Conservation (phyloP, 768 basidiomycete species). For the Calocera viscosa region DNA sequence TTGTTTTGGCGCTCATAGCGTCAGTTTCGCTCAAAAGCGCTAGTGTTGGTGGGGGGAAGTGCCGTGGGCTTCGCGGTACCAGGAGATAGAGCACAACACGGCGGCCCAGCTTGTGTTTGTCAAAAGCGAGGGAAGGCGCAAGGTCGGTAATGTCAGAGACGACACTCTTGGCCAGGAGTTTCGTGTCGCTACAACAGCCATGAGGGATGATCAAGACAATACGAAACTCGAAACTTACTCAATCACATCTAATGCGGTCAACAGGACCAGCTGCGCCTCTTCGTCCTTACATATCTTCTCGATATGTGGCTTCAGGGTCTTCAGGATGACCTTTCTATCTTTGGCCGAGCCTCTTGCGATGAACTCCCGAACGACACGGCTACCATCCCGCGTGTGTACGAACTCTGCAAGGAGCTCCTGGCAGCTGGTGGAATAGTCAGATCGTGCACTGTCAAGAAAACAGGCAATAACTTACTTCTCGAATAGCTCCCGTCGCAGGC, state of each 20-base stretch:
- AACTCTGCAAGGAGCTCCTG: conserved; percentile 81
- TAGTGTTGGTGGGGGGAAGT: conserved; percentile 78
- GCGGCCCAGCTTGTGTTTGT: conserved; percentile 52
- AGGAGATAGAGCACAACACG: conserved; percentile 73
- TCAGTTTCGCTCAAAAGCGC: conserved; percentile 62
- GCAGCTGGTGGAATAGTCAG: conserved; percentile 37
- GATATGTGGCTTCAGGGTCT: conserved; percentile 77
- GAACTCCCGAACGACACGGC: conserved; percentile 73
- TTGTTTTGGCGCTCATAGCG: conserved; percentile 50
- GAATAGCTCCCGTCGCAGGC: conserved; percentile 63
- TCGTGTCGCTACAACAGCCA: conserved; percentile 57
- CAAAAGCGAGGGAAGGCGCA: conserved; percentile 41
- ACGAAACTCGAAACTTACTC: conserved; percentile 46
- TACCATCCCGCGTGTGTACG: conserved; percentile 88
- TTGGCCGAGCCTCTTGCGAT: conserved; percentile 74
- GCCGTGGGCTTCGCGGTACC: conserved; percentile 65
- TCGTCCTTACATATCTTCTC: conserved; percentile 80
- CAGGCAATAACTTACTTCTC: conserved; percentile 43
- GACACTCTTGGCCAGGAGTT: conserved; percentile 69
- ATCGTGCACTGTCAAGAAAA: background rate
- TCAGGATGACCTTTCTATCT: conserved; percentile 87
- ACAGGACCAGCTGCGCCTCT: conserved; percentile 79
- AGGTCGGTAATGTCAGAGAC: conserved; percentile 53
- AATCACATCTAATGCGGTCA: conserved; percentile 78
- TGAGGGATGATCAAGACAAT: background rate